Evolutionary conservation across 768 basidiomycete species (phyloP).

Genomic region (Kwoniella botswanensis): DNA sequence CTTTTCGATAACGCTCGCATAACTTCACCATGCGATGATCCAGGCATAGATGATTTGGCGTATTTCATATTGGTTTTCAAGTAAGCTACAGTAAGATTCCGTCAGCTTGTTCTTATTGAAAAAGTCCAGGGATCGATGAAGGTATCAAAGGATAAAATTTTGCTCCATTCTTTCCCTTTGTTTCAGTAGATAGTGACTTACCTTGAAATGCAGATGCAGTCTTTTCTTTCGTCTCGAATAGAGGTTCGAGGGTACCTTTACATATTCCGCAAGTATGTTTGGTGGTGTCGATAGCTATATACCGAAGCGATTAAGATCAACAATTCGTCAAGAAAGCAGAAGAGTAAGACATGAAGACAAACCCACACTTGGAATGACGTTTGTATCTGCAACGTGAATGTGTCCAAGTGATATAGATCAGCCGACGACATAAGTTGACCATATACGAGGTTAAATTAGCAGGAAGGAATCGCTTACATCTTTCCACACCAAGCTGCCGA

Average conservation of each 20-base stretch:
- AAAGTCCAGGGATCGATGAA: no score
- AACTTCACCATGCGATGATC: conserved; percentile 49
- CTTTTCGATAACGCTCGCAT: conserved; percentile 49
- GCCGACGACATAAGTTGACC: no score
- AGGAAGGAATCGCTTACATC: conserved; percentile 48
- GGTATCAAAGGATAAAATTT: background rate
- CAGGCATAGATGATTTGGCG: conserved; percentile 49
- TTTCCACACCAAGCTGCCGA: conserved; percentile 49
- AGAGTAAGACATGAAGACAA: no score
- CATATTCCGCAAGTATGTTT: conserved; percentile 58
- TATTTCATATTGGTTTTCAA: conserved; percentile 48
- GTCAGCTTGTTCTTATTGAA: no score
- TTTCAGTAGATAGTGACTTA: no score
- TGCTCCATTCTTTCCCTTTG: background rate
- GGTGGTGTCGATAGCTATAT: conserved; percentile 53
- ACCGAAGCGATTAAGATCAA: background rate
- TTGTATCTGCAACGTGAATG: conserved; percentile 35
- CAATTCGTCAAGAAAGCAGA: no score
- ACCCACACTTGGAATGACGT: conserved; percentile 56
- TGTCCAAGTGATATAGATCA: background rate
- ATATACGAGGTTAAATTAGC: no score
- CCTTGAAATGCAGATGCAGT: conserved; percentile 53
- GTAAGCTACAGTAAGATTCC: conserved; percentile 26
- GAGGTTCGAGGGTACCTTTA: conserved; percentile 44
- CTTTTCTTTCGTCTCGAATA: conserved; percentile 48